Percentiles rank a stretch among this genome's conserved stretches.
phyloP scores from a whole-genome alignment of 192 early-diverging fungal genomes.

The Kappamyces sp. region DNA sequence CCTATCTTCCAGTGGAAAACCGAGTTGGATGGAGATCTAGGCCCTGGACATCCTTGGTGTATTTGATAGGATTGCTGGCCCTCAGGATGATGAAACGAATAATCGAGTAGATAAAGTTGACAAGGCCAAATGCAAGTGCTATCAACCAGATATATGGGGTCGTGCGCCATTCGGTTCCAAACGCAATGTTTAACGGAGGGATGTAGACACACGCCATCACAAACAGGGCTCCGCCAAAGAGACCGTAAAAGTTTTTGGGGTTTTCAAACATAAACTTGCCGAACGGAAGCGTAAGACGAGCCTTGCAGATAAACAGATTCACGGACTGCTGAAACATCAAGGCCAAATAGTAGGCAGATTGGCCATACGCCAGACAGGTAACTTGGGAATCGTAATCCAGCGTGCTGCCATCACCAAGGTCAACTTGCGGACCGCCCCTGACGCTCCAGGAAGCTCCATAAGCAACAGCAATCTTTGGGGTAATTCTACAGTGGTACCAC shows the following conservation, averaged over 20 bases:
- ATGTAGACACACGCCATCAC: constrained; percentile 76
- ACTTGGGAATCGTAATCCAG: constrained; percentile 33
- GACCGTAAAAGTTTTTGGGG: constrained; percentile 59
- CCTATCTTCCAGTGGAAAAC: constrained; percentile 33
- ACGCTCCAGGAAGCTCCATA: constrained; percentile 35
- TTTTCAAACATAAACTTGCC: constrained; percentile 77
- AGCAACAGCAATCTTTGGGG: constrained; percentile 48
- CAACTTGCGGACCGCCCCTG: constrained; percentile 33
- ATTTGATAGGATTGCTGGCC: constrained; percentile 53
- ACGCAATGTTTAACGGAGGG: constrained; percentile 63
- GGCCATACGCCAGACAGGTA: constrained; percentile 61
- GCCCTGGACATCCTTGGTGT: constrained; percentile 72
- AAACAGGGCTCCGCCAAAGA: constrained; percentile 61
- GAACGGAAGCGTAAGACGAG: constrained; percentile 33
- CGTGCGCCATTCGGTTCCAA: constrained; percentile 53
- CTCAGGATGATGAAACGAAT: constrained; percentile 59
- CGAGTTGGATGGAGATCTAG: constrained; percentile 82
- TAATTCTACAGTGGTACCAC: constrained; percentile 52
- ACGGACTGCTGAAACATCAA: constrained; percentile 86
- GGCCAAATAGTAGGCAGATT: constrained; percentile 64
- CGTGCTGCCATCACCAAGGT: constrained; percentile 17
- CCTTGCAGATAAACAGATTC: constrained; percentile 91
- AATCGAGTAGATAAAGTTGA: constrained; percentile 71
- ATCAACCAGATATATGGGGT: constrained; percentile 77
- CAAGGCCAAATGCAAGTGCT: constrained; percentile 72